phyloP scores from a whole-genome alignment of 495 filamentous ascomycete species.

The Hypoxylon intermedium region DNA sequence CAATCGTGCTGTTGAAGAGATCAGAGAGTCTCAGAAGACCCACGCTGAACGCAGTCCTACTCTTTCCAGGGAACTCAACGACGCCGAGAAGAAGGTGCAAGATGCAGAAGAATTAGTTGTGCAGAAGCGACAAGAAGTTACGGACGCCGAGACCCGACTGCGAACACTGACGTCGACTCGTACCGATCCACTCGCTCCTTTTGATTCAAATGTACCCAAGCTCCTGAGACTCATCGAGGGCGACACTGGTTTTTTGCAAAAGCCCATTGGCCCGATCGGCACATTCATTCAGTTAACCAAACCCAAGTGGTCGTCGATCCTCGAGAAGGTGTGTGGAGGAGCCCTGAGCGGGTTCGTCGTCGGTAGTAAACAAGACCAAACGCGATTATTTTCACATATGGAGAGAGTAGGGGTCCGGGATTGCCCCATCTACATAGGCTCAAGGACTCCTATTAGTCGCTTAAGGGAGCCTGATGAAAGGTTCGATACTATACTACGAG shows the following conservation, averaged over 20 bases:
- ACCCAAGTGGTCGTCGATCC: slow-evolving; percentile 81
- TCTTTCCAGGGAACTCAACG: slow-evolving; percentile 38
- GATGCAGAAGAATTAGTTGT: slow-evolving; percentile 49
- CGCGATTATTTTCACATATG: slow-evolving; percentile 68
- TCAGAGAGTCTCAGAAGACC: slow-evolving; percentile 49
- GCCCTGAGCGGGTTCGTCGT: slow-evolving; percentile 80
- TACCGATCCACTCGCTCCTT: slow-evolving; percentile 55
- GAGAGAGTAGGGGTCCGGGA: slow-evolving; percentile 57
- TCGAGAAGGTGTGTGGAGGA: slow-evolving; percentile 75
- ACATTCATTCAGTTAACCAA: slow-evolving; percentile 74
- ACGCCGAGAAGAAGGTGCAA: slow-evolving; percentile 38
- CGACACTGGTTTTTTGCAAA: slow-evolving; percentile 69
- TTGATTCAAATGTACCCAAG: slow-evolving; percentile 64
- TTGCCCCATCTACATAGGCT: slow-evolving; percentile 72
- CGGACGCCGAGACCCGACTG: slow-evolving; percentile 52
- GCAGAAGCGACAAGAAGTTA: slow-evolving; percentile 57
- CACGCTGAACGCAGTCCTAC: slow-evolving; percentile 36
- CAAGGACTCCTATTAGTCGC: slow-evolving; percentile 62
- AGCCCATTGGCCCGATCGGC: slow-evolving; percentile 86
- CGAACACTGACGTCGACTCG: slow-evolving; percentile 40
- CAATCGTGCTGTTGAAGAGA: slow-evolving; percentile 53
- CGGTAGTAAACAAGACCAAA: slow-evolving; percentile 72
- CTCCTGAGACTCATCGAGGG: slow-evolving; percentile 71
- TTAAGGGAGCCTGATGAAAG: slow-evolving; percentile 73
- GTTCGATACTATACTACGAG: slow-evolving; percentile 78